Conservation (phyloP, 495 filamentous ascomycete species). For the Tuber melanosporum region DNA sequence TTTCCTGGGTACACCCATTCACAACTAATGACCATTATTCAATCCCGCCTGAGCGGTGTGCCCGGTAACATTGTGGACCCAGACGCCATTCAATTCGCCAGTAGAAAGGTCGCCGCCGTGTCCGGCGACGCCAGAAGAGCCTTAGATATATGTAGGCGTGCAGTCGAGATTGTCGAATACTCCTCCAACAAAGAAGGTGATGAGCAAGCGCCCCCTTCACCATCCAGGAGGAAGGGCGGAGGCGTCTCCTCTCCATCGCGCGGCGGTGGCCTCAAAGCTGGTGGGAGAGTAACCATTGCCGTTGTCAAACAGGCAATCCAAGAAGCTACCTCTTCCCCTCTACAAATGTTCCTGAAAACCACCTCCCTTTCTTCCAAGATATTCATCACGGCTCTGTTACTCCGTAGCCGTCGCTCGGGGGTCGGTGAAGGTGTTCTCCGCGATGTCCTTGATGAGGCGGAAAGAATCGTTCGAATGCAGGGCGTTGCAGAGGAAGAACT, state of each 20-base stretch:
- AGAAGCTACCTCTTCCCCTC: conserved; percentile 84
- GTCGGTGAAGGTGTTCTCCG: conserved; percentile 78
- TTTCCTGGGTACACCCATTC: conserved; percentile 97
- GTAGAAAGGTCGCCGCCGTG: conserved; percentile 92
- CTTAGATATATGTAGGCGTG: conserved; percentile 89
- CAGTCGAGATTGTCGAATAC: conserved; percentile 90
- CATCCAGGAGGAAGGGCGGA: conserved; percentile 16
- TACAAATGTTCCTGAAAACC: conserved; percentile 77
- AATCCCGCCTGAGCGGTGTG: conserved; percentile 77
- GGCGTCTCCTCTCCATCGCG: conserved; percentile 20
- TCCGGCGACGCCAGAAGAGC: conserved; percentile 88
- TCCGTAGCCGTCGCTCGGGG: conserved; percentile 72
- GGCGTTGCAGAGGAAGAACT: conserved; percentile 40
- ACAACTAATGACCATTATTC: conserved; percentile 96
- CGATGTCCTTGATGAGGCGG: conserved; percentile 88
- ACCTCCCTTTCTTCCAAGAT: conserved; percentile 77
- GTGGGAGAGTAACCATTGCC: conserved; percentile 73
- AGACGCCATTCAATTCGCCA: conserved; percentile 94
- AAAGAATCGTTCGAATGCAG: conserved; percentile 61
- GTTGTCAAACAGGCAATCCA: conserved; percentile 90
- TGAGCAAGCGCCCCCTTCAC: conserved; percentile 21
- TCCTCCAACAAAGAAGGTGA: conserved; percentile 45
- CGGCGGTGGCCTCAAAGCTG: conserved; percentile 43
- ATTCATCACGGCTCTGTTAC: conserved; percentile 72
- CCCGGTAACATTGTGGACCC: conserved; percentile 83